phyloP scores from a whole-genome alignment of 2,329 filamentous ascomycete genomes.

The Neocucurbitaria cava region DNA sequence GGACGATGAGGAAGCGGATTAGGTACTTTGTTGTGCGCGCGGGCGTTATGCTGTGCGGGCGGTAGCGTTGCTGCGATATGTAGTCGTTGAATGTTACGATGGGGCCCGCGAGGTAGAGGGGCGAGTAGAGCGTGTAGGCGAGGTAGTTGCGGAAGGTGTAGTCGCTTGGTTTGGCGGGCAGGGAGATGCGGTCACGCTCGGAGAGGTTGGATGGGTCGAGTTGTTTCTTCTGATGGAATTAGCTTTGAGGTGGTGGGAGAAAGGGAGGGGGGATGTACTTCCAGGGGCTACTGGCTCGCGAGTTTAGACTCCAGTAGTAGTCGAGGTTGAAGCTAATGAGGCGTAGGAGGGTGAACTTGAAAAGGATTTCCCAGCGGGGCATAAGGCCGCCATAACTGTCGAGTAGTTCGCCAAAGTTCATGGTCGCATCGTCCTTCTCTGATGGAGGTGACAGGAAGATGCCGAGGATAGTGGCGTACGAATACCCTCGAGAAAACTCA shows the following conservation, averaged over 20 bases:
- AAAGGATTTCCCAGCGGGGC: conserved; percentile 92
- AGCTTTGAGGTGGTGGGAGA: conserved; percentile 53
- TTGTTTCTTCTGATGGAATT: conserved; percentile 90
- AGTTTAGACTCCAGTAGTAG: conserved; percentile 87
- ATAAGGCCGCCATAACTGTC: conserved; percentile 86
- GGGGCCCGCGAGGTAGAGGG: conserved; percentile 89
- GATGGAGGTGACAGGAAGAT: conserved; percentile 55
- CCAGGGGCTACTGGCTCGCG: conserved; percentile 68
- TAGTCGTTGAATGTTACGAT: conserved; percentile 99
- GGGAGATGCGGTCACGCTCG: conserved; percentile 83
- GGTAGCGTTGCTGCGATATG: conserved; percentile 82
- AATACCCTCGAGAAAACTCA: conserved; percentile 82
- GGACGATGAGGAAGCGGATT: conserved; percentile 77
- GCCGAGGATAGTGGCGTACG: conserved; percentile 67
- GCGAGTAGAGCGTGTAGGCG: conserved; percentile 88
- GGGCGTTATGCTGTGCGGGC: conserved; percentile 71
- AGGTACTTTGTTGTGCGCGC: conserved; percentile 80
- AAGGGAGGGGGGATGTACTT: conserved; percentile 65
- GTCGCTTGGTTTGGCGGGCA: conserved; percentile 73
- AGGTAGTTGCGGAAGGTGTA: conserved; percentile 87
- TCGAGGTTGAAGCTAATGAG: conserved; percentile 97
- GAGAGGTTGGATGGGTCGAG: conserved; percentile 86
- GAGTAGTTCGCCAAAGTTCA: conserved; percentile 72
- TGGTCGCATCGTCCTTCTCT: conserved; percentile 53
- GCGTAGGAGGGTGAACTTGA: conserved; percentile 92